phyloP scores from a whole-genome alignment of 768 basidiomycete species.

The Tulasnella sp. region DNA sequence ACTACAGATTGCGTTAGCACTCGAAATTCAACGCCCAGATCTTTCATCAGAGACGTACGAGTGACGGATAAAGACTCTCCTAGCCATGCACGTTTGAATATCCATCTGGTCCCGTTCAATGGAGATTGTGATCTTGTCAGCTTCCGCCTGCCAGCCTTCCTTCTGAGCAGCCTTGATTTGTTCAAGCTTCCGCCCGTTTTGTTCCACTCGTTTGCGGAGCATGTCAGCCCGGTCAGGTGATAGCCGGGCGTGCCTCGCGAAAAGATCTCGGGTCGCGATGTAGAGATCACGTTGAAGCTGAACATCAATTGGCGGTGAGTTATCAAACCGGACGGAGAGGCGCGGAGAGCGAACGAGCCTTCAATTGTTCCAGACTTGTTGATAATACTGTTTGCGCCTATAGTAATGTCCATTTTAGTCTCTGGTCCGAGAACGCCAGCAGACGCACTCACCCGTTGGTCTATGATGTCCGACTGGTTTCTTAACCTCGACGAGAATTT shows the following conservation, averaged over 20 bases:
- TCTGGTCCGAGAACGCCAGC: background rate
- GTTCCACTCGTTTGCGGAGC: constrained; percentile 77
- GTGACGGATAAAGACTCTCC: constrained; percentile 80
- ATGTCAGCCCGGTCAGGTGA: constrained; percentile 83
- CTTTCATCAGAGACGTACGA: constrained; percentile 49
- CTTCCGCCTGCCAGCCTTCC: constrained; percentile 81
- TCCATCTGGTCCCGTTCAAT: constrained; percentile 83
- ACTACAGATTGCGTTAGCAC: constrained; percentile 39
- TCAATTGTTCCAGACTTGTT: constrained; percentile 66
- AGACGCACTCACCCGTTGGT: constrained; percentile 50
- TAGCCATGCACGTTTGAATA: constrained; percentile 62
- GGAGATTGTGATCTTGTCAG: constrained; percentile 57
- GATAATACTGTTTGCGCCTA: constrained; percentile 58
- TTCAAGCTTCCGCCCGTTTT: constrained; percentile 67
- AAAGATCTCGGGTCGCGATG: constrained; percentile 76
- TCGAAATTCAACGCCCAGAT: background rate
- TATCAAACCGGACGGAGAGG: background rate
- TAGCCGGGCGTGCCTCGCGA: constrained; percentile 79
- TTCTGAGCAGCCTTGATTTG: constrained; percentile 59
- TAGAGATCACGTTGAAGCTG: constrained; percentile 80
- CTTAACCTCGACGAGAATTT: constrained; percentile 61
- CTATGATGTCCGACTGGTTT: constrained; percentile 64
- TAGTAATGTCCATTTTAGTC: background rate
- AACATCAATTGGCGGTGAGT: background rate
- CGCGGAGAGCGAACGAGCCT: constrained; percentile 42